phyloP scores from a whole-genome alignment of 306 rosid species.

The Dalbergia cochinchinensis region DNA sequence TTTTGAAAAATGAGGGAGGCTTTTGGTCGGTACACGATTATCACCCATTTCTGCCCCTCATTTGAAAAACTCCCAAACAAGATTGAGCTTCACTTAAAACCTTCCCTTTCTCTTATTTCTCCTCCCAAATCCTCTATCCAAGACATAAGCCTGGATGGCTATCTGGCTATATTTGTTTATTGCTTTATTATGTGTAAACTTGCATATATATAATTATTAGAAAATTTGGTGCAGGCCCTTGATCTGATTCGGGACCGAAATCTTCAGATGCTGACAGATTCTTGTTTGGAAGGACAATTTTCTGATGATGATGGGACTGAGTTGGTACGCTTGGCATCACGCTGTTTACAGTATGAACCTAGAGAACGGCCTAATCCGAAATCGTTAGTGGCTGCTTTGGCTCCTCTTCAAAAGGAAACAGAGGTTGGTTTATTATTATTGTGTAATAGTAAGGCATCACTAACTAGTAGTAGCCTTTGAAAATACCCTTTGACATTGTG shows the following conservation, averaged over 20 bases:
- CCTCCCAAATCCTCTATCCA: not conserved
- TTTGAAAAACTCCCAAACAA: too few species aligned
- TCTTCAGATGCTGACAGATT: conserved; percentile 87
- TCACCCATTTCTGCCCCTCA: too few species aligned
- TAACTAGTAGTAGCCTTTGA: not conserved
- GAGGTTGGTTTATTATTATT: conserved; percentile 61
- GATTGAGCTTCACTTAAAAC: not conserved
- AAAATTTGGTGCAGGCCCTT: conserved; percentile 66
- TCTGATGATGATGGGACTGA: conserved; percentile 81
- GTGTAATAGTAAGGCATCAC: conserved; percentile 18
- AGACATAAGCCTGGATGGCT: not conserved
- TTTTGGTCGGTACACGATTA: too few species aligned
- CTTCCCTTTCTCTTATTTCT: not conserved
- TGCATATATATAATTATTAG: conserved; percentile 38
- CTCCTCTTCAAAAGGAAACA: conserved; percentile 80
- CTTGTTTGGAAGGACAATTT: conserved; percentile 85
- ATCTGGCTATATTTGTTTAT: not conserved
- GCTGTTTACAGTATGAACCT: conserved; percentile 83
- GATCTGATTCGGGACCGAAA: conserved; percentile 83
- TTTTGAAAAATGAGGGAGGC: not conserved
- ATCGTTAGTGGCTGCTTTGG: conserved; percentile 75
- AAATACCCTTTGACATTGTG: conserved; percentile 2
- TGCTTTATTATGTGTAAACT: not conserved
- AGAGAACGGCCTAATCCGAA: conserved; percentile 81
- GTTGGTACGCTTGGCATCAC: conserved; percentile 74